Base-by-base conservation (phyloP, 345 rosid species). In the Citrus cavaleriei region DNA sequence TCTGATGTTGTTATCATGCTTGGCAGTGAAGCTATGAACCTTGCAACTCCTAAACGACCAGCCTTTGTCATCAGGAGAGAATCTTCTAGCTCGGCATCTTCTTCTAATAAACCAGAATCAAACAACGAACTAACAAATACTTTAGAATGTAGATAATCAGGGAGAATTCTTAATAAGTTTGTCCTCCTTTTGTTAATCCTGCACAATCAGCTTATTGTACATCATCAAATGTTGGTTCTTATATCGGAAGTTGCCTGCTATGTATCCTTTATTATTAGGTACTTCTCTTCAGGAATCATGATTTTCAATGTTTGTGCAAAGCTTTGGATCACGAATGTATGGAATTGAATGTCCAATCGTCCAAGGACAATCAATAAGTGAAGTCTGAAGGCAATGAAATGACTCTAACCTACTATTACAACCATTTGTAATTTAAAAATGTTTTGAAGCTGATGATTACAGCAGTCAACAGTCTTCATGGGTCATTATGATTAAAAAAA, bases 31-130 rank as follows among this genome's bases (percentile, higher is more conserved):
- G 46, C 77, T 13, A 64, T 80, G 8, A 75, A 75, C 27, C 86
- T 89, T 76, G 89, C 90, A 10, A 32, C 77, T 68, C 93, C 94
- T 2, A 84, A 77, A 78, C 85, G 69, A 68, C 89, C 95, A 0
- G 92, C 91, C 22, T 91, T 85, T 57, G 77, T 82, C 49, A 12
- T 72, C 22, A 82, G 82, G 68, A 82, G 87, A 74, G 83, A 67
- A 24, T 5, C 6, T 34, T 34, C 37, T 34, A 34, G 37, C 6
- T 34, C 37, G 1, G 37, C 1, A 34, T 34, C 6, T 34, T 77
- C 85, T 68, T 77, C 68, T 7, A 69, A 66, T 32, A 70, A 60
- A 61, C 27, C 10, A 30, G 54, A 65, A 32, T 22, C 51, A 7
- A 65, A 76, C 10, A 6, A 25, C 10, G 63, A 76, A 32, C 10